phyloP scores from a whole-genome alignment of 768 basidiomycete species.

The Boletus sp. region DNA sequence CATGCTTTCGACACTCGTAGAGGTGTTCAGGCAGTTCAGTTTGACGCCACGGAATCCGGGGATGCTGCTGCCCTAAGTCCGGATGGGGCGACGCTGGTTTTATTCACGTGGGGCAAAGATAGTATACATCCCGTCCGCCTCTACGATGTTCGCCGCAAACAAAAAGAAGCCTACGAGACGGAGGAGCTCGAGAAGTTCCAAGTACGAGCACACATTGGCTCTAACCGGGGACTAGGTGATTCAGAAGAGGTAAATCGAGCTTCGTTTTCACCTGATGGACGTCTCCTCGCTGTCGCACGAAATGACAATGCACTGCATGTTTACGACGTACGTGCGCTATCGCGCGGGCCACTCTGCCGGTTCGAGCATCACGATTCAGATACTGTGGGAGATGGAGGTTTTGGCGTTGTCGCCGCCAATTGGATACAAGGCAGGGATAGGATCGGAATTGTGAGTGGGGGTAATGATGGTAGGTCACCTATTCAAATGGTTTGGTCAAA shows the following conservation, averaged over 20 bases:
- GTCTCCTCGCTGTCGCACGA: slow-evolving; percentile 57
- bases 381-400: slow-evolving; percentile 30
- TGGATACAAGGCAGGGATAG: slow-evolving; percentile 48
- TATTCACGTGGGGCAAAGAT: slow-evolving; percentile 30
- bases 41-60: slow-evolving; percentile 51
- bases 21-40: slow-evolving; percentile 24
- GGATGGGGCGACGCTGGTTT: slow-evolving; percentile 36
- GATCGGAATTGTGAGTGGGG: slow-evolving; percentile 57
- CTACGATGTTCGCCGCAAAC: slow-evolving; percentile 47
- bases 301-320: slow-evolving; percentile 57
- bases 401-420: slow-evolving; percentile 48
- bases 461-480: slow-evolving; percentile 53
- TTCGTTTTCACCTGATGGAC: slow-evolving; percentile 56
- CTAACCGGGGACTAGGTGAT: slow-evolving; percentile 9
- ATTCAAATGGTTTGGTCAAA: neutral
- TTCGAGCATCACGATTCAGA: slow-evolving; percentile 46
- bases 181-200: slow-evolving; percentile 37
- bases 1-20: slow-evolving; percentile 44
- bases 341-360: slow-evolving; percentile 42
- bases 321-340: slow-evolving; percentile 58
- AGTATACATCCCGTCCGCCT: slow-evolving; percentile 40
- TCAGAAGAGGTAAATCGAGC: slow-evolving; percentile 47
- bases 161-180: slow-evolving; percentile 24
- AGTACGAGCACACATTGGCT: neutral
- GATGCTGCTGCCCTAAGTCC: slow-evolving; percentile 48